These are phyloP conservation scores for Phytopythium boreale DNA, from an alignment of 352 stramenopile genomes.

Conservation along the genomic window DNA sequence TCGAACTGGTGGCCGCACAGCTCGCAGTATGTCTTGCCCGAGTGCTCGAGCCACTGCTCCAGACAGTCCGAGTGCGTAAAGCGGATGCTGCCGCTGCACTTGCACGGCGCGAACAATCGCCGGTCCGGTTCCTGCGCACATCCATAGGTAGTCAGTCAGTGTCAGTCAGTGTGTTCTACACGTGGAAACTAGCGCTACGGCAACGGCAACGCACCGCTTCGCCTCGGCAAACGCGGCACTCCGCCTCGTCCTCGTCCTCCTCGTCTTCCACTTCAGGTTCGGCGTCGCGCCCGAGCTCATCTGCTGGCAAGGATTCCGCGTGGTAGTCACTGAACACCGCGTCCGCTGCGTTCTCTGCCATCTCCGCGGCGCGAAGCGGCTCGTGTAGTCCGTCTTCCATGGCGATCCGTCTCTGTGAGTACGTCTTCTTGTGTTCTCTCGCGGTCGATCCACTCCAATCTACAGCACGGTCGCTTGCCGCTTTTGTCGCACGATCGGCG, in stretches of 20 bases:
- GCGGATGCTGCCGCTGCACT: conserved; percentile 94
- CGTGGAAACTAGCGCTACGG: background rate
- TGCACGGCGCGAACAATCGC: conserved; percentile 86
- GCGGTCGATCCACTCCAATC: background rate
- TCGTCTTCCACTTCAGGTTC: conserved; percentile 10
- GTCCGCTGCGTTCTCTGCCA: background rate
- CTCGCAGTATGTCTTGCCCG: conserved; percentile 91
- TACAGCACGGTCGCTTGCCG: background rate
- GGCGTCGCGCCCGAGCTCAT: background rate
- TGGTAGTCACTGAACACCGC: background rate
- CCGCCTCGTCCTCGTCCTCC: conserved; percentile 76
- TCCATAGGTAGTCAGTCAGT: background rate
- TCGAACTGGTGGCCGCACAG: conserved; percentile 91
- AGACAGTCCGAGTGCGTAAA: conserved; percentile 94
- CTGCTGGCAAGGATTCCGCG: background rate
- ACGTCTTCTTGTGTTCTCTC: background rate
- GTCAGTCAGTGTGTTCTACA: background rate
- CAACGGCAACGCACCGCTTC: conserved; percentile 63
- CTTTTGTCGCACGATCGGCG: background rate
- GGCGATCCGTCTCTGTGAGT: background rate
- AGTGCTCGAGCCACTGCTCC: conserved; percentile 93
- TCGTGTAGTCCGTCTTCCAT: conserved; percentile 9
- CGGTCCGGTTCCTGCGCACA: conserved; percentile 53
- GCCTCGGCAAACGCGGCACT: conserved; percentile 93
- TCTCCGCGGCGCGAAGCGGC: conserved; percentile 1